Conservation (phyloP, 768 basidiomycete species). For the Kwoniella dejecticola region DNA sequence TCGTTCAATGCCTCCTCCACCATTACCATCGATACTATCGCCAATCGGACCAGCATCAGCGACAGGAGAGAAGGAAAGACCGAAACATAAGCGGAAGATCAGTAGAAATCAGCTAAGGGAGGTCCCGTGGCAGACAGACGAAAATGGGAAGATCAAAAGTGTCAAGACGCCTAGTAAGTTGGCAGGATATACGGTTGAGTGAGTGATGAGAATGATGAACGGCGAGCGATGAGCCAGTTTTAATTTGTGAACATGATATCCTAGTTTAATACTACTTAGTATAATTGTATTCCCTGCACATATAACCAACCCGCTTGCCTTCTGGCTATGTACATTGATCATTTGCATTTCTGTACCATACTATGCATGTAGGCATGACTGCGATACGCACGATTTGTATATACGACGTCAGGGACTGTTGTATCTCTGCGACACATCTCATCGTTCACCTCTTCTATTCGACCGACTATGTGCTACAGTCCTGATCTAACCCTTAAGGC, state of each 20-base stretch:
- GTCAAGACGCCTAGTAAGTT: conserved; percentile 25
- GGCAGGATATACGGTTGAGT: conserved; percentile 22
- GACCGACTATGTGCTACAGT: background rate
- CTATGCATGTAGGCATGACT: too few species aligned
- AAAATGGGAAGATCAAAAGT: conserved; percentile 38
- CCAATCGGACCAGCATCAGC: background rate
- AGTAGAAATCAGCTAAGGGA: conserved; percentile 48
- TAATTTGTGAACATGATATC: too few species aligned
- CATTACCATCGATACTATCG: background rate
- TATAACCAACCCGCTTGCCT: too few species aligned
- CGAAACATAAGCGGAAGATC: conserved; percentile 49
- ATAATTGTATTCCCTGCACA: too few species aligned
- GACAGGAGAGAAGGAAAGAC: conserved; percentile 19
- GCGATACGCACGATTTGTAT: too few species aligned
- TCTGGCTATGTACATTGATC: too few species aligned
- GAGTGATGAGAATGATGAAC: too few species aligned
- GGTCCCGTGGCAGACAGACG: conserved; percentile 46
- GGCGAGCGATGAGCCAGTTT: too few species aligned
- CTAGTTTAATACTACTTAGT: too few species aligned
- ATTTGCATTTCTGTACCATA: background rate
- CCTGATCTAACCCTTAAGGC: conserved; percentile 65
- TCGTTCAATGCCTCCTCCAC: conserved; percentile 16
- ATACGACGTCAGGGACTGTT: too few species aligned
- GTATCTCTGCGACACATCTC: too few species aligned
- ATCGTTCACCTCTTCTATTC: too few species aligned